Percentiles rank a stretch among this genome's conserved stretches.
Conservation (phyloP, 768 basidiomycete species). For the Serendipita sp. region DNA sequence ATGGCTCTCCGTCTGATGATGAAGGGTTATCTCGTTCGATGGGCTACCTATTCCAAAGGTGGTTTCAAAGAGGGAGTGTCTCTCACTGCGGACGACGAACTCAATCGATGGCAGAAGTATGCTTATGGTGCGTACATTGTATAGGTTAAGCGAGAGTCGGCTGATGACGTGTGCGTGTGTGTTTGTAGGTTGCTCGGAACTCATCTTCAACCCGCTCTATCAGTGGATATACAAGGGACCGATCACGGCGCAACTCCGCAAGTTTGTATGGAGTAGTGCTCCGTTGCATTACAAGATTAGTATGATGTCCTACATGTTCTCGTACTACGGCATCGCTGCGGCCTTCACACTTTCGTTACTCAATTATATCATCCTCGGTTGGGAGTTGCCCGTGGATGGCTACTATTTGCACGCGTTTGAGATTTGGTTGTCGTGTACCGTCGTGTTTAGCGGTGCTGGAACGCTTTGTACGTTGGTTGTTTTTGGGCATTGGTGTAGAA, state of each 20-base stretch:
- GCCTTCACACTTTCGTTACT: conserved; percentile 17
- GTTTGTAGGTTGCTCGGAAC: conserved; percentile 18
- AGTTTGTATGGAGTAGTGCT: conserved; percentile 6
- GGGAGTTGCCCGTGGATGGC: conserved; percentile 15
- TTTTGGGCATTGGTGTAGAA: conserved; percentile 14
- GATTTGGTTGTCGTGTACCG: conserved; percentile 14
- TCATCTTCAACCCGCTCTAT: conserved; percentile 23
- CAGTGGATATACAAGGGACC: conserved; percentile 22
- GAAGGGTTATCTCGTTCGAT: conserved; percentile 12
- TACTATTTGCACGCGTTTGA: conserved; percentile 13
- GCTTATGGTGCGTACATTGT: conserved; percentile 8
- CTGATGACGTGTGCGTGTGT: too few species aligned
- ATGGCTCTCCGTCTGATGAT: conserved; percentile 53
- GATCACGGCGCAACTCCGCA: conserved; percentile 16
- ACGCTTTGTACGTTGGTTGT: conserved; percentile 12
- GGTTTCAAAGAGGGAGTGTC: conserved; percentile 29
- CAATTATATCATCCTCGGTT: conserved; percentile 21
- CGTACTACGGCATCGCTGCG: conserved; percentile 15
- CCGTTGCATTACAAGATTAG: conserved; percentile 10
- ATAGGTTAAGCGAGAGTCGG: neutral
- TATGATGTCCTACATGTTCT: conserved; percentile 9
- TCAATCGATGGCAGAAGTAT: conserved; percentile 28
- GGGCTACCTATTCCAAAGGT: conserved; percentile 24
- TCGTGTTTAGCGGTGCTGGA: conserved; percentile 15
- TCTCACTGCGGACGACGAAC: conserved; percentile 26